phyloP scores from a whole-genome alignment of 495 filamentous ascomycete species.

The Parmelia sp. region DNA sequence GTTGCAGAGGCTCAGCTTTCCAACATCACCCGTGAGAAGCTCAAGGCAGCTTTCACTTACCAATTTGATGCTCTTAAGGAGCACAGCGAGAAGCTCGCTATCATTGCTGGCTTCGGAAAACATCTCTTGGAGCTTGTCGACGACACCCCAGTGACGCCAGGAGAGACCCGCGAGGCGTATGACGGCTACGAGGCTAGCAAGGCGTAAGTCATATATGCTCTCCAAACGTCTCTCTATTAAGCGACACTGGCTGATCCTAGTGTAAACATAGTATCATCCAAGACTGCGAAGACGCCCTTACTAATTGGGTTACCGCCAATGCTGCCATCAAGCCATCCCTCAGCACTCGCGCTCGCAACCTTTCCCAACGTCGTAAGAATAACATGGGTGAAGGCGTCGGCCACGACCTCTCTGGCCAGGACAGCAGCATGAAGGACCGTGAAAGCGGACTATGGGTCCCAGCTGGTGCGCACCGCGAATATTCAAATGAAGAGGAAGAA shows the following conservation, averaged over 20 bases:
- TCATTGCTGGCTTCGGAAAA: constrained; percentile 96
- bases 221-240: too few species aligned
- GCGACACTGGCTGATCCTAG: too few species aligned
- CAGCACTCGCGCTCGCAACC: constrained; percentile 73
- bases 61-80: constrained; percentile 97
- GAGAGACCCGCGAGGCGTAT: constrained; percentile 92
- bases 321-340: constrained; percentile 81
- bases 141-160: constrained; percentile 92
- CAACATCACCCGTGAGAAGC: constrained; percentile 98
- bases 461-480: constrained; percentile 66
- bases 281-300: constrained; percentile 94
- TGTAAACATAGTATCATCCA: constrained; percentile 70
- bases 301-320: constrained; percentile 90
- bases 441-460: constrained; percentile 77
- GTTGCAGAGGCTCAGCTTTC: constrained; percentile 96
- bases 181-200: constrained; percentile 98
- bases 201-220: constrained; percentile 41
- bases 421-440: constrained; percentile 73
- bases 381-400: constrained; percentile 57
- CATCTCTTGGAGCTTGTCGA: constrained; percentile 92
- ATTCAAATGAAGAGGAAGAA: constrained; percentile 56
- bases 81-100: constrained; percentile 96
- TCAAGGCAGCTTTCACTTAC: constrained; percentile 96
- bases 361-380: constrained; percentile 73
- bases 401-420: constrained; percentile 77